Conservation (phyloP, 169 alveolate species). For the Eimeria maxima region DNA sequence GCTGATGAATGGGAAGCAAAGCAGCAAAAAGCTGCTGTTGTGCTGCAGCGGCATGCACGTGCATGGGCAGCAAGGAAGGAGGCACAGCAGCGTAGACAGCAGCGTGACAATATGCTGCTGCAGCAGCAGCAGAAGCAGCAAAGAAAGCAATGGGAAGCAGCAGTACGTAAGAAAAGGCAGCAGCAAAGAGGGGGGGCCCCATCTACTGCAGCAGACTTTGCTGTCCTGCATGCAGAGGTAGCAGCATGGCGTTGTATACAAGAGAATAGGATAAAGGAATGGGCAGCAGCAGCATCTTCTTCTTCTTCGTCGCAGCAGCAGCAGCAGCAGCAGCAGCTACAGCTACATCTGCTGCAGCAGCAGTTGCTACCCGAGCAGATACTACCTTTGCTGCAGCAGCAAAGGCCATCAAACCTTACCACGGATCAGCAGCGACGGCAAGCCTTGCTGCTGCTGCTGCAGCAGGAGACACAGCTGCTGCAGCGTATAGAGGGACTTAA, state of each 20-base stretch:
- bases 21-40: neutral
- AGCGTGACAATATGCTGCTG: neutral
- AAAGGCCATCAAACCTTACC: neutral
- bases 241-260: neutral
- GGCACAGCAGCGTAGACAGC: neutral
- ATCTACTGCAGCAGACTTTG: conserved; percentile 3
- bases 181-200: neutral
- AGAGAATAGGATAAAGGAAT: neutral
- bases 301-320: neutral
- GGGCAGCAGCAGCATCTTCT: neutral
- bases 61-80: neutral
- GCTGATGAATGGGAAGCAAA: neutral
- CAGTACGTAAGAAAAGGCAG: neutral
- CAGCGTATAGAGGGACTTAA: neutral
- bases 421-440: neutral
- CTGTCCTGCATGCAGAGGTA: conserved; percentile 13
- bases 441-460: conserved; percentile 30
- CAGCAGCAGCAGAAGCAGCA: conserved; percentile 32
- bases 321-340: neutral
- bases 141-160: neutral
- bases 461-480: conserved; percentile 54
- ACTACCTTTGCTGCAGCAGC: neutral
- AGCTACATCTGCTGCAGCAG: no score
- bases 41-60: neutral
- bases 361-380: no score